Evolutionary conservation across 1,284 basidiomycete genomes (phyloP).

Genomic region (Schizophyllum amplum): DNA sequence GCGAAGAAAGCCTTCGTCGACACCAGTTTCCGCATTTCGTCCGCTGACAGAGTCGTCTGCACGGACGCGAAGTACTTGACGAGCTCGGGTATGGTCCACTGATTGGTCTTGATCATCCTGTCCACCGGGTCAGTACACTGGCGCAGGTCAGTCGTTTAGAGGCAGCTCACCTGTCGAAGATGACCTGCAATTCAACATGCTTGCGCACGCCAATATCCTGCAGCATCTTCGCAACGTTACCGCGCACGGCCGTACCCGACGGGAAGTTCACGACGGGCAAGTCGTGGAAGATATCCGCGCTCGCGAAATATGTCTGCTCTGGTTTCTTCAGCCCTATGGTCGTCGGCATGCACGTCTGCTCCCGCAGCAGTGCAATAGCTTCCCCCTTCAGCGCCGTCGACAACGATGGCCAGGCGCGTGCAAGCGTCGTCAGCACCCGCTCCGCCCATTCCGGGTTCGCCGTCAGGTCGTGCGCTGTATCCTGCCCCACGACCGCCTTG

Average conservation of each 20-base stretch:
- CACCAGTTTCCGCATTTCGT: constrained; percentile 39
- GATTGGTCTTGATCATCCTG: constrained; percentile 81
- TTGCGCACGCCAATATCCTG: constrained; percentile 78
- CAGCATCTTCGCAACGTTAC: constrained; percentile 71
- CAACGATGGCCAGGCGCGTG: constrained; percentile 73
- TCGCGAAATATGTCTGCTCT: constrained; percentile 80
- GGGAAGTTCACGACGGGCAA: constrained; percentile 77
- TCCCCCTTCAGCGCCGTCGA: constrained; percentile 50
- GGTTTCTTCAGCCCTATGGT: constrained; percentile 72
- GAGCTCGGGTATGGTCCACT: constrained; percentile 75
- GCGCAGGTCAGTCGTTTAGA: not conserved
- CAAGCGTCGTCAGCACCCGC: constrained; percentile 64
- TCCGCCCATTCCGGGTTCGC: constrained; percentile 76
- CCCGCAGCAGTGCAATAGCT: constrained; percentile 49
- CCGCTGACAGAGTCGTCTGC: not conserved
- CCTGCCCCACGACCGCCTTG: constrained; percentile 32
- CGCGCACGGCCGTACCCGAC: constrained; percentile 61
- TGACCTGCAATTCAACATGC: constrained; percentile 85
- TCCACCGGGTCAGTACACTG: constrained; percentile 6
- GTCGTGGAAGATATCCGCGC: constrained; percentile 84
- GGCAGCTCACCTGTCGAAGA: constrained; percentile 65
- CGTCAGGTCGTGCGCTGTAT: constrained; percentile 60
- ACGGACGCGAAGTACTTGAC: constrained; percentile 72
- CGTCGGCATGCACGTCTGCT: constrained; percentile 79
- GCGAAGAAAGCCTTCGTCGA: constrained; percentile 79